These are phyloP conservation scores for Ophiostoma triangulosporum DNA, from an alignment of 2,329 filamentous ascomycete genomes.

Conservation along the genomic window DNA sequence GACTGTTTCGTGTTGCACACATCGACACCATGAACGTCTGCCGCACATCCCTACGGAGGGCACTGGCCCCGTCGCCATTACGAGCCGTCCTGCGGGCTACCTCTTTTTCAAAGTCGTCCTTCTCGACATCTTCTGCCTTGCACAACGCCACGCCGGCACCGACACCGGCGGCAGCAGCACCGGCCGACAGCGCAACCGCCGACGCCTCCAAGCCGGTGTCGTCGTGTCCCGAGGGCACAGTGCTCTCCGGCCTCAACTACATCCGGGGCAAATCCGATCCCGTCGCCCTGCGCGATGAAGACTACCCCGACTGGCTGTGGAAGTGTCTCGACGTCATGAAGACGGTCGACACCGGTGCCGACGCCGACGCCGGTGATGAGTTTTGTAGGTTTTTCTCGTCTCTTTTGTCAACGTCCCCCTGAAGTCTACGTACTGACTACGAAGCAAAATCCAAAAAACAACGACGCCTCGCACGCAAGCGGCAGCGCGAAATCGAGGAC, in stretches of 20 bases:
- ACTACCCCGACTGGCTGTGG: slow-evolving; percentile 77
- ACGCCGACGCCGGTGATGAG: slow-evolving; percentile 52
- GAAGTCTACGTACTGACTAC: not conserved
- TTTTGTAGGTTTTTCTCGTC: slow-evolving; percentile 50
- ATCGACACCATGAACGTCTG: slow-evolving; percentile 27
- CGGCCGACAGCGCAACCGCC: slow-evolving; percentile 17
- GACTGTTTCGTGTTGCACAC: not conserved
- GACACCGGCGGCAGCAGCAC: slow-evolving; percentile 14
- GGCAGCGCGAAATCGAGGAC: slow-evolving; percentile 41
- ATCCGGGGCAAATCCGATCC: slow-evolving; percentile 61
- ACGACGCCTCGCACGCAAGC: slow-evolving; percentile 56
- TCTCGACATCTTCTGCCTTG: slow-evolving; percentile 19
- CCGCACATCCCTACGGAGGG: slow-evolving; percentile 36
- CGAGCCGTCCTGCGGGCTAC: not conserved
- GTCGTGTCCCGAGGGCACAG: slow-evolving; percentile 52
- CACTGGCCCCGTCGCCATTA: slow-evolving; percentile 20
- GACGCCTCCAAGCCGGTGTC: slow-evolving; percentile 26
- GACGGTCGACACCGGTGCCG: slow-evolving; percentile 31
- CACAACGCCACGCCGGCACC: slow-evolving; percentile 14
- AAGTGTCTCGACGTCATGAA: slow-evolving; percentile 50
- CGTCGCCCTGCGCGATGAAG: slow-evolving; percentile 57
- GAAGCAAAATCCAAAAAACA: slow-evolving; percentile 76
- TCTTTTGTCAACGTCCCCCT: not conserved
- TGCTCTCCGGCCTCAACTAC: slow-evolving; percentile 64
- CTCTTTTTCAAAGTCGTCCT: slow-evolving; percentile 26